Evolutionary conservation across 345 rosid species (phyloP).

Genomic region (Eucalyptus regnans): DNA sequence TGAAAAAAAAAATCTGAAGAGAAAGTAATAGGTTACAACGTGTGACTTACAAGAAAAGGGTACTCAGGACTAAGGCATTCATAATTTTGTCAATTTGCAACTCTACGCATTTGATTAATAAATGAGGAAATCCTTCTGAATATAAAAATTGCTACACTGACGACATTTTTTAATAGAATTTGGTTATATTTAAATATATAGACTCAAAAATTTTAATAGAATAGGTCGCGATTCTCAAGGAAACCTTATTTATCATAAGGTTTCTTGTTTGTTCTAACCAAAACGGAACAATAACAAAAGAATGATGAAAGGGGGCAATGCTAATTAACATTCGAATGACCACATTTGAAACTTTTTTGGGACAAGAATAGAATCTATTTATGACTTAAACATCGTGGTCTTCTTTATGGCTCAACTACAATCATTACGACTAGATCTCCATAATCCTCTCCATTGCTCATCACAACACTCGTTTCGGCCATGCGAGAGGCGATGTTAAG

Average conservation of each 20-base stretch:
- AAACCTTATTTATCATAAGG: not conserved
- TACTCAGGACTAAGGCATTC: not conserved
- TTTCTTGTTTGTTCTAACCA: not conserved
- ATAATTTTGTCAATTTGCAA: not conserved
- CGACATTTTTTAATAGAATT: no score
- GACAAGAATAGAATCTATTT: not conserved
- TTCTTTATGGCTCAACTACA: not conserved
- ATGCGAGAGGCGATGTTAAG: not conserved
- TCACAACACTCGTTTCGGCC: not conserved
- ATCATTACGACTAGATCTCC: not conserved
- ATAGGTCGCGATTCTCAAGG: rapidly evolving
- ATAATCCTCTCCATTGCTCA: not conserved
- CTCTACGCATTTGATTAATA: not conserved
- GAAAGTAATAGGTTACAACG: not conserved
- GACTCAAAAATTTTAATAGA: not conserved
- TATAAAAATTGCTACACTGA: not conserved
- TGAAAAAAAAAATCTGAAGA: not conserved
- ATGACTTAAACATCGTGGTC: not conserved
- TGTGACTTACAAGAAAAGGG: not conserved
- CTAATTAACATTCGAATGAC: not conserved
- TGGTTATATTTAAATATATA: not conserved
- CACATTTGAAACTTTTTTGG: not conserved
- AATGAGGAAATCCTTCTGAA: not conserved
- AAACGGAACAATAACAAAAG: not conserved
- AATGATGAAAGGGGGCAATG: not conserved